These are phyloP conservation scores for Trichosporon sp. DNA, from an alignment of 1,284 basidiomycete genomes.

Conservation along the genomic window DNA sequence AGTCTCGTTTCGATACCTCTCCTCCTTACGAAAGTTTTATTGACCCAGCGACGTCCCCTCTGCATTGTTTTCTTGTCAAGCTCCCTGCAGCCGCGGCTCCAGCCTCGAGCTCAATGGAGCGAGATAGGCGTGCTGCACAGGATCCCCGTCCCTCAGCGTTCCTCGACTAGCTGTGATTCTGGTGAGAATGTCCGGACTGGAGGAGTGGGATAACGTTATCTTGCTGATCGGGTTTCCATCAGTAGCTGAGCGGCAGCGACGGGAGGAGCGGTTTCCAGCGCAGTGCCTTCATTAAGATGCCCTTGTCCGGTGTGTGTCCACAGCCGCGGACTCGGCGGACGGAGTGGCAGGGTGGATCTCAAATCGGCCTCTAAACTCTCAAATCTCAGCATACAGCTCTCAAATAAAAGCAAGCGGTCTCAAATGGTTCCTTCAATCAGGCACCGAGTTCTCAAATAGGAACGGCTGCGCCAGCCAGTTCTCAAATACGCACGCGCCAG, in stretches of 20 bases:
- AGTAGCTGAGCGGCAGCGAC: no score
- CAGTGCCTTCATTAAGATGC: neutral
- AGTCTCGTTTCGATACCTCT: no score
- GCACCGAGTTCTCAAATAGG: no score
- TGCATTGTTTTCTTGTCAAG: no score
- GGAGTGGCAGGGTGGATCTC: neutral
- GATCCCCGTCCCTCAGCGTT: neutral
- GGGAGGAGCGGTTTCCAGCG: neutral
- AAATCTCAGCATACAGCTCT: neutral
- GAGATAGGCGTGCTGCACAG: neutral
- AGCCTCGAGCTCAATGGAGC: no score
- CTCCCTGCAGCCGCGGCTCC: neutral
- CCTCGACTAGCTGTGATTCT: neutral
- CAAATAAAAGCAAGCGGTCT: no score
- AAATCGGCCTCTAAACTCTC: neutral
- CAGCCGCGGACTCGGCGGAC: neutral
- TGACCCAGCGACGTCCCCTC: neutral
- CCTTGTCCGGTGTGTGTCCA: no score
- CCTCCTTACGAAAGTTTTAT: neutral
- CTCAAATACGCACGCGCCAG: neutral
- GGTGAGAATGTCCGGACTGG: neutral
- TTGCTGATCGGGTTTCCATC: no score
- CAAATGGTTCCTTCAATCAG: no score
- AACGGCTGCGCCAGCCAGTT: neutral
- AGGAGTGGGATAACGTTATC: neutral